Base-by-base conservation (phyloP, 2,329 filamentous ascomycete species). In the Emergomyces orientalis region DNA sequence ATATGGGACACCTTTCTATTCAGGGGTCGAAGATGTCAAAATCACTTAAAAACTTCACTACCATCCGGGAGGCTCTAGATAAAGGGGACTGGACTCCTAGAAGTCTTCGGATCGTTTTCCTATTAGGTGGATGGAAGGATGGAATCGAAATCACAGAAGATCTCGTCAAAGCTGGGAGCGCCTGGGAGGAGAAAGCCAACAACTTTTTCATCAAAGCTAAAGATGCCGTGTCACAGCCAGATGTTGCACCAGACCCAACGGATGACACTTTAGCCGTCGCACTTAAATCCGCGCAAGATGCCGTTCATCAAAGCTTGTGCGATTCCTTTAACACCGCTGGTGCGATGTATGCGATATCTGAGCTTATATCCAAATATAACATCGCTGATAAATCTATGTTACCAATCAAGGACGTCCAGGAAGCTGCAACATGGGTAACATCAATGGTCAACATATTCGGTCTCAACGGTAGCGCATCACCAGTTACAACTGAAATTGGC, bases 11-110 rank as follows among this genome's bases (percentile, higher is more conserved):
- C 73, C 77, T 97, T 57, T 88, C 87, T 6, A 97, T 97, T 63
- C 85, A 88, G 32, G 92, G 93, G 0, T 90, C 87, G 27, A 97
- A 97, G 75, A 97, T 97, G 93, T 93, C 88, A 63, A 97, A 97
- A 76, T 91, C 87, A 19, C 77, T 97, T 63, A 97, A 97, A 79
- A 97, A 97, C 75, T 97, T 97, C 75, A 91, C 91, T 49, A 96
- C 93, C 0, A 96, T 97, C 65, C 84, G 90, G 37, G 89, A 95
- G 73, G 91, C 92, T 0, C 78, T 97, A 8, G 77, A 79, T 2
- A 78, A 80, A 41, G 83, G 83, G 45, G 83, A 86, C 58, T 96
- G 90, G 80, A 94, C 90, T 0, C 81, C 91, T 0, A 82, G 93
- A 64, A 86, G 86, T 62, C 82, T 97, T 78, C 85, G 93, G 55